A percentile compares a stretch with the other conserved stretches of the same genome.
phyloP scores from a whole-genome alignment of 352 stramenopile genomes.

The Globisporangium ultimum region DNA sequence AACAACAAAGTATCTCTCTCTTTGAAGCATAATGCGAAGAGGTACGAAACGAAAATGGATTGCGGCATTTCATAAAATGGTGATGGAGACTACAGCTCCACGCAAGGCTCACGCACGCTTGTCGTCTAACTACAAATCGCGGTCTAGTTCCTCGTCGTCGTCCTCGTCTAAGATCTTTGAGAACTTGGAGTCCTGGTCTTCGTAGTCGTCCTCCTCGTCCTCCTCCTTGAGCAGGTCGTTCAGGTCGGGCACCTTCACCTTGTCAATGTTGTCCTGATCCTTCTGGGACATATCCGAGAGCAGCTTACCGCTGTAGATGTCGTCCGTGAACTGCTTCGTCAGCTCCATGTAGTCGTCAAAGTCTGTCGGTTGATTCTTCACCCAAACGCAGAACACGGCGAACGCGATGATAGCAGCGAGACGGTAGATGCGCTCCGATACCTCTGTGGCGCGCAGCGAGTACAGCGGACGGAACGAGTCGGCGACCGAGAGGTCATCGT shows the following conservation, averaged over 20 bases:
- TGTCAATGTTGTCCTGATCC: slow-evolving; percentile 98
- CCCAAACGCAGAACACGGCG: slow-evolving; percentile 96
- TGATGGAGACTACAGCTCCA: neutral
- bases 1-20: neutral
- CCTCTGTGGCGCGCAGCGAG: slow-evolving; percentile 76
- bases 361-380: slow-evolving; percentile 98
- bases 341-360: slow-evolving; percentile 99
- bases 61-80: neutral
- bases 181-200: slow-evolving; percentile 71
- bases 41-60: neutral
- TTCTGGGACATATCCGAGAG: slow-evolving; percentile 97
- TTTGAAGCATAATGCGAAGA: neutral
- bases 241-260: slow-evolving; percentile 88
- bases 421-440: slow-evolving; percentile 95
- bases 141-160: slow-evolving; percentile 44
- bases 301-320: slow-evolving; percentile 99
- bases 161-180: slow-evolving; percentile 74
- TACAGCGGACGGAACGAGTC: slow-evolving; percentile 98
- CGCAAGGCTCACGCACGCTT: slow-evolving; percentile 1
- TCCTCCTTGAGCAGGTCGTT: slow-evolving; percentile 85
- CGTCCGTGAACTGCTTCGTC: slow-evolving; percentile 99
- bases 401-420: slow-evolving; percentile 91
- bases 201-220: slow-evolving; percentile 60
- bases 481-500: slow-evolving; percentile 96
- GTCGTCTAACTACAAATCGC: slow-evolving; percentile 56